Base-by-base conservation (phyloP, 1,139 yeast species). In the Scheffersomyces quercinus region DNA sequence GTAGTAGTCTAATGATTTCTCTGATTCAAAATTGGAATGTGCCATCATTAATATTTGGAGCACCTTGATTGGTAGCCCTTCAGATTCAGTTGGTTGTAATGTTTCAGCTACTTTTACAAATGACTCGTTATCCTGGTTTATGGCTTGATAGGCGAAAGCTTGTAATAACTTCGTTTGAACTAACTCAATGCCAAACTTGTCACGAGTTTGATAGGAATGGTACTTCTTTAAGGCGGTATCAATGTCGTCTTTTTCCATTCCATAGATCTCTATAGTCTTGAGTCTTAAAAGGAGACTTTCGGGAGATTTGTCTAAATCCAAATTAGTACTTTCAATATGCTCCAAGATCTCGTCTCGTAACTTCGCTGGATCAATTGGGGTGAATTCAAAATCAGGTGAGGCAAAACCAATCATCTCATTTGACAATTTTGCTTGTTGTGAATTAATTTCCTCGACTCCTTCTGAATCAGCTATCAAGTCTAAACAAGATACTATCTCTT, bases 41-140 rank as follows among this genome's bases (percentile, higher is more conserved):
- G 75, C 75, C 9, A 83, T 51, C n/a, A 84, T 73, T 36, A 76
- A 56, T 0, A 70, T 60, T 43, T 80, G 79, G 3, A 79, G 51
- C 3, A 72, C 56, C 9, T 66, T 61, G 10, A 53, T 56, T 1
- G 79, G 70, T 11, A 74, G 60, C 30, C 59, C 52, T 8, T 71
- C 65, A 14, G 66, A 67, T 9, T 48, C 47, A 12, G 72, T 54
- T 5, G 50, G 50, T 11, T 43, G 28, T 37, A 81, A 62, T 0
- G 78, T 71, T 45, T 79, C 75, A 0, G 83, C 82, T 24, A 78
- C 65, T 16, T 65, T 60, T 12, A 75, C 49, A 42, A 65, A 56
- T 3, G 64, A 57, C 3, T 55, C 49, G 13, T 72, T 67, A 2
- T 68, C 56, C 3, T 64, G 61, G 11, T 56, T 53, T 20, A 79